Conservation (phyloP, 1,139 yeast species). For the Pichia sp. region DNA sequence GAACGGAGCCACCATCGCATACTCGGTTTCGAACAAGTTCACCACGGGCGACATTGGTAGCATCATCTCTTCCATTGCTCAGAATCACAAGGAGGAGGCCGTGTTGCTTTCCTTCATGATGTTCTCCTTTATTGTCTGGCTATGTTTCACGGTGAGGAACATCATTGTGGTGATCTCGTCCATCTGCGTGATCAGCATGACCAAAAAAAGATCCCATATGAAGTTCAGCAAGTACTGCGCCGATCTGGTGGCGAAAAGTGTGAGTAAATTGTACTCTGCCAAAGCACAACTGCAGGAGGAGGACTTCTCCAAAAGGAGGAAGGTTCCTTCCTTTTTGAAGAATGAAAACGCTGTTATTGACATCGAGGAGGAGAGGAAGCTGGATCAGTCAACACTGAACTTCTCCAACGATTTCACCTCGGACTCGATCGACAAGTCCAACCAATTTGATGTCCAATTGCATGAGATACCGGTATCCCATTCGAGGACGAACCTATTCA, state of each 20-base stretch:
- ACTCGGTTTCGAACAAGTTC: conserved; percentile 42
- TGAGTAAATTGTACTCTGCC: conserved; percentile 25
- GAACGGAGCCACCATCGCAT: conserved; percentile 64
- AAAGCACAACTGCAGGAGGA: conserved; percentile 21
- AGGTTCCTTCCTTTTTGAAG: conserved; percentile 20
- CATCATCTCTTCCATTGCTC: conserved; percentile 58
- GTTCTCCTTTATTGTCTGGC: conserved; percentile 72
- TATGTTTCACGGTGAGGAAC: conserved; percentile 60
- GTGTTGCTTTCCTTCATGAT: conserved; percentile 71
- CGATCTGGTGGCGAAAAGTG: conserved; percentile 27
- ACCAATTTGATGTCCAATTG: conserved; percentile 6
- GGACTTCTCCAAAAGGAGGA: conserved; percentile 19
- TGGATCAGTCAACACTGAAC: not conserved
- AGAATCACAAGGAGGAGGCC: conserved; percentile 59
- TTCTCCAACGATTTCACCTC: not conserved
- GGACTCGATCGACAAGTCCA: conserved; percentile 10
- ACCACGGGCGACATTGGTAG: conserved; percentile 40
- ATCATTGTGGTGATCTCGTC: conserved; percentile 28
- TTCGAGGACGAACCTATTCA: conserved; percentile 11
- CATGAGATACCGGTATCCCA: conserved; percentile 12
- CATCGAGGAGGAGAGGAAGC: not conserved
- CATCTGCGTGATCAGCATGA: conserved; percentile 21
- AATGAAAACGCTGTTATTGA: conserved; percentile 1
- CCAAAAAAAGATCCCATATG: conserved; percentile 10
- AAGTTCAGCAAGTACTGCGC: conserved; percentile 25